phyloP scores from a whole-genome alignment of 352 stramenopile genomes.

The Phytophthora pinifolia region DNA sequence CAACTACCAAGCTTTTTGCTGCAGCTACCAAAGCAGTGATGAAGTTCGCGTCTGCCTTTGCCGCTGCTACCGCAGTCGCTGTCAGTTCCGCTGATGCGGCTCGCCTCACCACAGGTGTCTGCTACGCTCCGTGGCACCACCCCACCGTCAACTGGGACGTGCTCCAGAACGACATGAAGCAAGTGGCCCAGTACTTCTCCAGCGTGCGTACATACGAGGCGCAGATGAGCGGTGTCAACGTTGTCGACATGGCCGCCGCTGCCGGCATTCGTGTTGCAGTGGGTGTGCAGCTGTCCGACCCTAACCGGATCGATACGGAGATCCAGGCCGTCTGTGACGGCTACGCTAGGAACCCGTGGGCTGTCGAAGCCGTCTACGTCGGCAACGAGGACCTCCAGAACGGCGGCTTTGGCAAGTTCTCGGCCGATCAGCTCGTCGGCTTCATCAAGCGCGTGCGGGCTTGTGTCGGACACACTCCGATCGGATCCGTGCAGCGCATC shows the following conservation, averaged over 20 bases:
- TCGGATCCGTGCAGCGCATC: slow-evolving; percentile 70
- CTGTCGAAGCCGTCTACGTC: slow-evolving; percentile 64
- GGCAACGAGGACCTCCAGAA: slow-evolving; percentile 72
- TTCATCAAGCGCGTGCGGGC: slow-evolving; percentile 50
- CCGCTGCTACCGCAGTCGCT: slow-evolving; percentile 8
- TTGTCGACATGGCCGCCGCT: slow-evolving; percentile 38
- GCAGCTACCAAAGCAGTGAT: slow-evolving; percentile 28
- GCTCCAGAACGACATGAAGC: slow-evolving; percentile 36
- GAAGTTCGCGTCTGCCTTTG: slow-evolving; percentile 16
- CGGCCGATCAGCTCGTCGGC: slow-evolving; percentile 35
- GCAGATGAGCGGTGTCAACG: slow-evolving; percentile 46
- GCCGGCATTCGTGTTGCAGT: slow-evolving; percentile 57
- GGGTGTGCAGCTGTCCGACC: slow-evolving; percentile 54
- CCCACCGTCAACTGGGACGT: slow-evolving; percentile 30
- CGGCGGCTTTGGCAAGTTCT: slow-evolving; percentile 38
- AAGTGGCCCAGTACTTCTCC: slow-evolving; percentile 47
- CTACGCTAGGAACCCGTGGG: slow-evolving; percentile 29
- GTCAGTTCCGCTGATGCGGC: slow-evolving; percentile 9
- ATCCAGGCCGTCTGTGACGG: slow-evolving; percentile 57
- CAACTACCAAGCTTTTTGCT: slow-evolving; percentile 14
- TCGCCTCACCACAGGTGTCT: slow-evolving; percentile 32
- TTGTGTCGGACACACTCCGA: slow-evolving; percentile 46
- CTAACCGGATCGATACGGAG: slow-evolving; percentile 38
- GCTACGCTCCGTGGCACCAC: slow-evolving; percentile 68
- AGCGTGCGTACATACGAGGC: slow-evolving; percentile 67